Evolutionary conservation across 192 early-diverging fungal genomes (phyloP), one percentile per base, ranked within the genome.

Genomic region (Linnemannia exigua): DNA sequence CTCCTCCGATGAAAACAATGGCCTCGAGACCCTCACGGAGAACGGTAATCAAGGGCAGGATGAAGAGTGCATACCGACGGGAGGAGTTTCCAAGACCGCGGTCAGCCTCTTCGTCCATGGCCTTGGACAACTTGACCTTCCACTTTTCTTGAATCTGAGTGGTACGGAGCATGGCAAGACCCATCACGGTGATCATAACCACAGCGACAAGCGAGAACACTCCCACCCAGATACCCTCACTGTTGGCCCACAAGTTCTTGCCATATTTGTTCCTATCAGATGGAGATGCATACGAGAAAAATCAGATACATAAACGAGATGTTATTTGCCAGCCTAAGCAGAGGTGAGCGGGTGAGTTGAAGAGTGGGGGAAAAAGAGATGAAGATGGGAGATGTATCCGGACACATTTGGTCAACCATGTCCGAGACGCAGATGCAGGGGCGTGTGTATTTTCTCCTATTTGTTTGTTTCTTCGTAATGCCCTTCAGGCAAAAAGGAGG

Each of bases 1-100:
- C 95, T 35, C 97, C 97, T 70, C 93, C 97, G 54, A 98, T 91
- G 87, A 98, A 96, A 9, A 98, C 92, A 14, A 98, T 90, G 11
- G 95, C 93, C 87, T 98, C 97, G 1, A 98, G 79, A 1, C 95
- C 95, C 90, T 97, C 97, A 44, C 97, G 91, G 31, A 96, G 79
- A 16, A 98, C 92, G 16, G 96, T 96, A 63, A 96, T 84, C 63
- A 96, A 95, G 5, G 97, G 96, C 38, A 97, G 88, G 46, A 95
- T 84, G 79, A 97, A 93, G 72, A 98, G 93, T 15, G 94, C 89
- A 74, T 94, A 95, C 36, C 87, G 87, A 73, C 90, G 80, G 3
- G 76, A 79, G 15, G 41, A 38, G 36, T 74, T 84, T 9, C 82
- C 76, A 36, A 84, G 75, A 33, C 88, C 88, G 1, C 46, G 70